Evolutionary conservation across 768 basidiomycete genomes (phyloP), one percentile per base, ranked within the genome.

Genomic region (Tylopilus rubrobrunneus): DNA sequence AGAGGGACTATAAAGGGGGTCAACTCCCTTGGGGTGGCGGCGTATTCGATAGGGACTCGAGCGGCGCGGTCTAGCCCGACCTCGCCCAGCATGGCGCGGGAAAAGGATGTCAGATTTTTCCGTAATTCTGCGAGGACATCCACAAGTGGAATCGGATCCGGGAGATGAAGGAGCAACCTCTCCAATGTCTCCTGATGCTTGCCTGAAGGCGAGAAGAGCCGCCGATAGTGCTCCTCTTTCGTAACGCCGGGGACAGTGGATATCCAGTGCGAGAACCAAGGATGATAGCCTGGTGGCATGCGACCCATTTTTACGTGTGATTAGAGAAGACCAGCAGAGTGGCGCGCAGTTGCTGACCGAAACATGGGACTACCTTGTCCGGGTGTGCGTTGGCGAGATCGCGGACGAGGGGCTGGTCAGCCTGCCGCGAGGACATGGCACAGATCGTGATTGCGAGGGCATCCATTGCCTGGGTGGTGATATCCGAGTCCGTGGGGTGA

Each of bases 221-320:
- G 64, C 17, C 78, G 69, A 71, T 97, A 98, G 71, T 98, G 96
- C 14, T 76, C 74, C 58, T 82, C 80, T 65, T 87, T 94, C 21
- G 79, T 74, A 28, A 68, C 55, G 9, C 42, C 58, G 14, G 69
- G 63, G 45, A 60, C 67, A 51, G 80, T 62, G 29, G 87, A 79
- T 62, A 97, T 90, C 57, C 78, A 78, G 68, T 97, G 84, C 3
- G 86, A 79, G 71, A 90, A 95, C 96, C 96, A 98, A 2, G 96
- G 96, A 67, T 98, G 96, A 63, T 92, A 85, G 43, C 95, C 91
- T 93, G 62, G n/a, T 46, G 21, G 21, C 45, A 31, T 50, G 51
- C 43, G 33, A 51, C 50, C 47, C 49, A 40, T 44, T 61, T 45
- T 55, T 34, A 50, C 50, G 23, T 15, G 37, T 45, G 52, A 21